Conservation (phyloP, 75 land plant species). For the Pinus taeda region DNA sequence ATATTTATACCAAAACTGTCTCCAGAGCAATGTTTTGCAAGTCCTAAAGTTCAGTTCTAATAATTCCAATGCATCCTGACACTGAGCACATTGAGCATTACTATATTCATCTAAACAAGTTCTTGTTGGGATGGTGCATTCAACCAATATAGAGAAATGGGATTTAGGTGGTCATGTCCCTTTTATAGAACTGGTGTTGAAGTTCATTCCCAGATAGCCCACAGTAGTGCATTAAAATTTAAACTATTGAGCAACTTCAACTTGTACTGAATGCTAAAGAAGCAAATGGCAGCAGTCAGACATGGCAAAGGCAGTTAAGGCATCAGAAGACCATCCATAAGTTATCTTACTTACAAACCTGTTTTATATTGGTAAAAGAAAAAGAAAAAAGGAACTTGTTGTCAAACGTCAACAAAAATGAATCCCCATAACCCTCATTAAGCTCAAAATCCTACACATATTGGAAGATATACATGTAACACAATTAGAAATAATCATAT, state of each 20-base stretch:
- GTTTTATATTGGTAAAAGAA: neutral
- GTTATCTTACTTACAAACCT: neutral
- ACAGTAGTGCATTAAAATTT: neutral
- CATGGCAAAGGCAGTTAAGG: neutral
- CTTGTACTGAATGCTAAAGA: neutral
- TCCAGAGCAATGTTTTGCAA: neutral
- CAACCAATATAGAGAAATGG: neutral
- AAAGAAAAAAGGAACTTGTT: neutral
- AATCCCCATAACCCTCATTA: neutral
- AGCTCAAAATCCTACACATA: too few species aligned
- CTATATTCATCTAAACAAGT: neutral
- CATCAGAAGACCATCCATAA: neutral
- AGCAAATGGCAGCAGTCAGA: neutral
- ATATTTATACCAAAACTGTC: neutral
- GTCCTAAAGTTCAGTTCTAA: neutral
- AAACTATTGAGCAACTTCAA: neutral
- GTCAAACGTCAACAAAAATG: neutral
- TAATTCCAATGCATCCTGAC: neutral
- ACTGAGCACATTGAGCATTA: neutral
- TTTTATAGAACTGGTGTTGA: neutral
- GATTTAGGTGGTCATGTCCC: neutral
- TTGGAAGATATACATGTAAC: too few species aligned
- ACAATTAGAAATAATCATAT: too few species aligned
- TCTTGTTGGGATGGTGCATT: neutral
- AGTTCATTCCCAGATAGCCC: neutral